Conservation (phyloP, 371 early-diverging fungal genomes). For the Zopfochytrium polystomum region DNA sequence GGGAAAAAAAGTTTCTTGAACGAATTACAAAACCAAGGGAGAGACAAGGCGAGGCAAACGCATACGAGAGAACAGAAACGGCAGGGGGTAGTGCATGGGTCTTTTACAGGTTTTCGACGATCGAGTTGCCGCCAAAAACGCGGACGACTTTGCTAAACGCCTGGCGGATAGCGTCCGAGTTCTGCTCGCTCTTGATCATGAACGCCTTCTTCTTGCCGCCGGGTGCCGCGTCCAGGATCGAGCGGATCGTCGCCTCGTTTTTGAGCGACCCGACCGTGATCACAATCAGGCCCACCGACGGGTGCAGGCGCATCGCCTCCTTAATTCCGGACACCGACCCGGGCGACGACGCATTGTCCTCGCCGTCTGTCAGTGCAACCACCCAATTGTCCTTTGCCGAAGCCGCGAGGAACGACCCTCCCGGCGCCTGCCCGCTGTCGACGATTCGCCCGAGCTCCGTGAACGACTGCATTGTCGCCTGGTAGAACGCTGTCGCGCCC, state of each 20-base stretch:
- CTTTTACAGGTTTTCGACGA: neutral
- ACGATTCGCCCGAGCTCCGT: neutral
- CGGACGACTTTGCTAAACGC: constrained; percentile 24
- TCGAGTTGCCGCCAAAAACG: constrained; percentile 3
- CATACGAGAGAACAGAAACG: no score
- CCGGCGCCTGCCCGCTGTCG: no score
- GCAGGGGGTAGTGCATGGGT: no score
- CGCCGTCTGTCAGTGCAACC: constrained; percentile 31
- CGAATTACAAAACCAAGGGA: no score
- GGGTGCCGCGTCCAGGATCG: constrained; percentile 5
- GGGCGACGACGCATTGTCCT: constrained; percentile 15
- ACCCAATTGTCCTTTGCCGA: constrained; percentile 22
- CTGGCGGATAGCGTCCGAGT: constrained; percentile 20
- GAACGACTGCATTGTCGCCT: constrained; percentile 14
- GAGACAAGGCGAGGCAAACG: no score
- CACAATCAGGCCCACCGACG: constrained; percentile 23
- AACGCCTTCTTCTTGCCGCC: constrained; percentile 14
- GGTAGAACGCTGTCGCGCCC: constrained; percentile 33
- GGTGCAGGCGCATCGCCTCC: constrained; percentile 3
- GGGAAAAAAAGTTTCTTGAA: no score
- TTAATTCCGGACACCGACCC: neutral
- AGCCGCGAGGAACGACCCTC: neutral
- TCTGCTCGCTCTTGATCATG: constrained; percentile 22
- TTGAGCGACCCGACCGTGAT: constrained; percentile 28
- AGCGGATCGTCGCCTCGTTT: constrained; percentile 20